Evolutionary conservation across 1,284 basidiomycete species (phyloP).

Genomic region (Ceratobasidium sp.): DNA sequence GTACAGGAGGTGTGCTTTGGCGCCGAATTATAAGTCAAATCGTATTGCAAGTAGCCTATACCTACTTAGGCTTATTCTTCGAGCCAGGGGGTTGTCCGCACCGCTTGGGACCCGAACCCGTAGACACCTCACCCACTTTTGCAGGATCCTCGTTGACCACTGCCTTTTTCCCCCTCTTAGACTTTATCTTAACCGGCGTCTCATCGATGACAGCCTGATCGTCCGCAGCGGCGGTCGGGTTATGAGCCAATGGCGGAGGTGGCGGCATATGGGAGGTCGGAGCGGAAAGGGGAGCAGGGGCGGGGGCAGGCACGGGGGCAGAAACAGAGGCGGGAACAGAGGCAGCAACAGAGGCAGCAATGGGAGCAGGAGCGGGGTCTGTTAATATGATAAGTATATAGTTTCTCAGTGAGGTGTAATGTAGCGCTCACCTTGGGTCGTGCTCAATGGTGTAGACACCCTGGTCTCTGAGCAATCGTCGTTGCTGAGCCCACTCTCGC

Average conservation of each 20-base stretch:
- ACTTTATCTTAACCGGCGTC: not conserved
- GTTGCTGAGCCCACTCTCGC: too few species aligned
- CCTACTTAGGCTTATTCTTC: not conserved
- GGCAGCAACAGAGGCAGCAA: too few species aligned
- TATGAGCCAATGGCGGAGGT: not conserved
- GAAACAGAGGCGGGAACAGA: too few species aligned
- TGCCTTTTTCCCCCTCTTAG: not conserved
- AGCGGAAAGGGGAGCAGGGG: not conserved
- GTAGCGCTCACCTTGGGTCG: too few species aligned
- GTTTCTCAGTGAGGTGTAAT: too few species aligned
- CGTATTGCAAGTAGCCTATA: not conserved
- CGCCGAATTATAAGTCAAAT: not conserved
- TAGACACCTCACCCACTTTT: not conserved
- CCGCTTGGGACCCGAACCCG: not conserved
- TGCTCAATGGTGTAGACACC: too few species aligned
- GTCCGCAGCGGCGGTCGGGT: not conserved
- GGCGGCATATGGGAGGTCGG: not conserved
- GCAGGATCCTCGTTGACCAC: not conserved
- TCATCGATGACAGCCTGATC: not conserved
- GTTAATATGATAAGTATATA: too few species aligned
- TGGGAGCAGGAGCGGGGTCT: too few species aligned
- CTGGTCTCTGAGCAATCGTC: too few species aligned
- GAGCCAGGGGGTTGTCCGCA: not conserved
- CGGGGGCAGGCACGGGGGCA: too few species aligned
- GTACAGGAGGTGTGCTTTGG: not conserved